These are phyloP conservation scores for Ailanthus altissimus DNA, from an alignment of 345 rosid species.

Conservation along the genomic window DNA sequence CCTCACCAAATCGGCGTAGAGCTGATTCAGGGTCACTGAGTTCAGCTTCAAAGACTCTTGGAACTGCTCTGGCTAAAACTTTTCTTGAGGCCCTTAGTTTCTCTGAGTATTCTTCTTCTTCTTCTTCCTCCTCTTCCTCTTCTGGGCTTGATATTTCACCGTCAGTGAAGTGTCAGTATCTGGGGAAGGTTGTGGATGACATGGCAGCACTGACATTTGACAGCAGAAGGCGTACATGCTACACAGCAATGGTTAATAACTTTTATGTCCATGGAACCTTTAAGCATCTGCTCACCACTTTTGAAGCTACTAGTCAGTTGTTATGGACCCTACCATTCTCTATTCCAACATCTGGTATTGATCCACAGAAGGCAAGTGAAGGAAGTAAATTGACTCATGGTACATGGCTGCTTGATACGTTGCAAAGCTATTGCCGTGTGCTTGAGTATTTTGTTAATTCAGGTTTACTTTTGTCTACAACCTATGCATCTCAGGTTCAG, in stretches of 20 bases:
- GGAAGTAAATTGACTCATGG: slow-evolving; percentile 62
- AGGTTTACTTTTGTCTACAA: slow-evolving; percentile 60
- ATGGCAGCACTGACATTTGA: slow-evolving; percentile 77
- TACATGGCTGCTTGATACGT: slow-evolving; percentile 80
- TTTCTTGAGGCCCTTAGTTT: slow-evolving; percentile 85
- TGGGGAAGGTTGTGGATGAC: slow-evolving; percentile 91
- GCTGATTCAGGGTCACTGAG: slow-evolving; percentile 70
- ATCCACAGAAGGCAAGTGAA: slow-evolving; percentile 67
- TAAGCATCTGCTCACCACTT: slow-evolving; percentile 84
- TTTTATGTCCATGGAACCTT: slow-evolving; percentile 93
- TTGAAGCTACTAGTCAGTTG: slow-evolving; percentile 93
- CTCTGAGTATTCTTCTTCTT: slow-evolving; percentile 60
- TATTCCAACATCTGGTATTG: slow-evolving; percentile 49
- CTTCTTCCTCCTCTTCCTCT: slow-evolving; percentile 33
- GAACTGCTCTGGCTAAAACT: slow-evolving; percentile 76
- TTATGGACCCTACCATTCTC: slow-evolving; percentile 76
- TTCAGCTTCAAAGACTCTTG: slow-evolving; percentile 84
- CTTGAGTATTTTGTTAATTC: slow-evolving; percentile 90
- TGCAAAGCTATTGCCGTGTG: slow-evolving; percentile 74
- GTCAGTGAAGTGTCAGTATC: slow-evolving; percentile 89
- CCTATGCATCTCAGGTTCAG: slow-evolving; percentile 80
- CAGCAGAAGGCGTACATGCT: slow-evolving; percentile 76
- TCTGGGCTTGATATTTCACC: slow-evolving; percentile 55
- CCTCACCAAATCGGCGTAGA: slow-evolving; percentile 89
- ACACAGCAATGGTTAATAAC: slow-evolving; percentile 83